phyloP scores from a whole-genome alignment of 2,329 filamentous ascomycete genomes.

The Sclerotinia sclerotiorum region DNA sequence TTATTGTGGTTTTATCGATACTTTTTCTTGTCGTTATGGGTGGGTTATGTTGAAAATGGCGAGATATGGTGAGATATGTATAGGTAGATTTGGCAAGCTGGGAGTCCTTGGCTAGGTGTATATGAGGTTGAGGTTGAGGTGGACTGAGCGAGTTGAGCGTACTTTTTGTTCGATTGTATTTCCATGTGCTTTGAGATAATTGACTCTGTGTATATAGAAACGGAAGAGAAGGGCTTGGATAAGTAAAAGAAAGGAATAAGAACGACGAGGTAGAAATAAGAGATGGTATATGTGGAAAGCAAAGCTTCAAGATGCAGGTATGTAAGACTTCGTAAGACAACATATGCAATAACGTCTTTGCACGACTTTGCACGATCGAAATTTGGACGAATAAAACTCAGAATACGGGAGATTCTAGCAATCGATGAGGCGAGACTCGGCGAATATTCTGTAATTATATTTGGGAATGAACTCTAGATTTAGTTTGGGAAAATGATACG shows the following conservation, averaged over 20 bases:
- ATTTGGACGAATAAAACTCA: background rate
- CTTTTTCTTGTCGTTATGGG: background rate
- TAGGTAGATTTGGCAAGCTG: background rate
- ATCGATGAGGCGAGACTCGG: background rate
- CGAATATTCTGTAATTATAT: background rate
- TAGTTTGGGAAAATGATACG: background rate
- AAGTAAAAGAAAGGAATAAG: background rate
- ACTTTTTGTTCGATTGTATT: background rate
- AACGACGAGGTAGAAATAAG: background rate
- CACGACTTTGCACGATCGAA: background rate
- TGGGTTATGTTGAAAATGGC: background rate
- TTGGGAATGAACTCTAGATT: background rate
- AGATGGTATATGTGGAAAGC: background rate
- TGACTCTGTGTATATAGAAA: background rate
- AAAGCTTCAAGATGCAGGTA: background rate
- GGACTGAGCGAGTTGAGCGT: background rate
- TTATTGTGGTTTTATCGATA: background rate
- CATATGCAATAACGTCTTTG: background rate
- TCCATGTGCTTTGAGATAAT: background rate
- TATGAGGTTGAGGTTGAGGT: background rate
- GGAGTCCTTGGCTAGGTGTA: background rate
- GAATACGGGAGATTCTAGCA: background rate
- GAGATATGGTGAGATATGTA: background rate
- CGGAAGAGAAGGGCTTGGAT: background rate
- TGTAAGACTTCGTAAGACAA: background rate